Conservation (phyloP, 148 eudicot species). For the Pouteria glomerata region DNA sequence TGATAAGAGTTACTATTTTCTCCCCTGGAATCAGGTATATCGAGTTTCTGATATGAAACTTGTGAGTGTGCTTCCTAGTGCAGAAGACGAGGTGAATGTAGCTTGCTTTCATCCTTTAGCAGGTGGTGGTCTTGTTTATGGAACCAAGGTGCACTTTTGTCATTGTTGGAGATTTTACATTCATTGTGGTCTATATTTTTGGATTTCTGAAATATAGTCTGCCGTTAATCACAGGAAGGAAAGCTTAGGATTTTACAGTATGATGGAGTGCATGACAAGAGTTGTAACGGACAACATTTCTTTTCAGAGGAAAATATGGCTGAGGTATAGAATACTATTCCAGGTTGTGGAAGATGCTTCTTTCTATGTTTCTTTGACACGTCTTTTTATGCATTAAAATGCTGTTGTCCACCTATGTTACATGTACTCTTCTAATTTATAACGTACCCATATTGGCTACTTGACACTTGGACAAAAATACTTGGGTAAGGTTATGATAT, state of each 20-base stretch:
- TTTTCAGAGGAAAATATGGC: slow-evolving; percentile 12
- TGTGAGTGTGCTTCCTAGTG: slow-evolving; percentile 31
- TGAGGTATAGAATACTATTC: slow-evolving; percentile 17
- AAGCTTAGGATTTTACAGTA: slow-evolving; percentile 26
- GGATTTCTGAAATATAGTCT: background rate
- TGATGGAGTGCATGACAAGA: slow-evolving; percentile 4
- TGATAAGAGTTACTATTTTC: background rate
- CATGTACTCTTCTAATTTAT: too few relatives aligned
- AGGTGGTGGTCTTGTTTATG: slow-evolving; percentile 32
- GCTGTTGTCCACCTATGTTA: too few relatives aligned
- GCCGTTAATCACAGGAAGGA: slow-evolving; percentile 21
- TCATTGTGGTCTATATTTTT: background rate
- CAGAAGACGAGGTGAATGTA: slow-evolving; percentile 36
- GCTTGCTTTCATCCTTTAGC: slow-evolving; percentile 32
- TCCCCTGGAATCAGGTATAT: slow-evolving; percentile 19
- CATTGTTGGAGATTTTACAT: too few relatives aligned
- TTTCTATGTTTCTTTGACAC: background rate
- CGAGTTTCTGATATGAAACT: slow-evolving; percentile 31
- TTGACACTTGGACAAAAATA: too few relatives aligned
- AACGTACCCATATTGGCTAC: too few relatives aligned
- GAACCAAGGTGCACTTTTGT: slow-evolving; percentile 23
- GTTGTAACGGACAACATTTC: slow-evolving; percentile 5
- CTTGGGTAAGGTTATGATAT: too few relatives aligned
- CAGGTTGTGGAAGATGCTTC: slow-evolving; percentile 4
- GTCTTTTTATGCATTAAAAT: background rate